Percentiles rank a stretch among this genome's conserved stretches.
These are phyloP conservation scores for Sclerotinia borealis DNA, from an alignment of 2,329 filamentous ascomycete species.

Conservation along the genomic window DNA sequence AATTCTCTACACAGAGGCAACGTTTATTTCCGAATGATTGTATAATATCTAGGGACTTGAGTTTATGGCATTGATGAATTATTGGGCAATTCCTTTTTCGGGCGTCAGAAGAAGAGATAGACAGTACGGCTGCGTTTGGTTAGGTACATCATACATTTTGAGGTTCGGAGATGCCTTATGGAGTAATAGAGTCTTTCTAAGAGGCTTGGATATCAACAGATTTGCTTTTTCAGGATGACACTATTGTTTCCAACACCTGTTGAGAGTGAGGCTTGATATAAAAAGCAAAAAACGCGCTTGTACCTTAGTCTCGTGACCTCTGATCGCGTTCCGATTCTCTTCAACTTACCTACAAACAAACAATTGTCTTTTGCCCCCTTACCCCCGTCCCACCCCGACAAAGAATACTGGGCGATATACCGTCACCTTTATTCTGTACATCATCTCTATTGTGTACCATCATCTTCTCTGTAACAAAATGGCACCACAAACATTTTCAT, in stretches of 20 bases:
- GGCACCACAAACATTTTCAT: not conserved
- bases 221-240: not conserved
- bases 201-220: not conserved
- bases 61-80: not conserved
- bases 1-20: slow-evolving; percentile 77
- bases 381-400: not conserved
- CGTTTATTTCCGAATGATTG: slow-evolving; percentile 71
- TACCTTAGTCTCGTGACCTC: not conserved
- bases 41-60: not conserved
- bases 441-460: too few species aligned
- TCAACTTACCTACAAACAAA: not conserved
- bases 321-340: not conserved
- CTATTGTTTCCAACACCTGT: not conserved
- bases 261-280: not conserved
- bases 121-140: slow-evolving; percentile 28
- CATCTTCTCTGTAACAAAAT: not conserved
- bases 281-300: not conserved
- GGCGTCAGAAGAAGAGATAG: slow-evolving; percentile 27
- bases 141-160: not conserved
- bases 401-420: not conserved
- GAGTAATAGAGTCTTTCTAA: not conserved
- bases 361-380: not conserved
- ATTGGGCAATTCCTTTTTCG: slow-evolving; percentile 13
- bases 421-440: not conserved
- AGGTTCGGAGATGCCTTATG: not conserved